Base-by-base conservation (phyloP, 2,329 filamentous ascomycete species). In the Fusarium piperis region DNA sequence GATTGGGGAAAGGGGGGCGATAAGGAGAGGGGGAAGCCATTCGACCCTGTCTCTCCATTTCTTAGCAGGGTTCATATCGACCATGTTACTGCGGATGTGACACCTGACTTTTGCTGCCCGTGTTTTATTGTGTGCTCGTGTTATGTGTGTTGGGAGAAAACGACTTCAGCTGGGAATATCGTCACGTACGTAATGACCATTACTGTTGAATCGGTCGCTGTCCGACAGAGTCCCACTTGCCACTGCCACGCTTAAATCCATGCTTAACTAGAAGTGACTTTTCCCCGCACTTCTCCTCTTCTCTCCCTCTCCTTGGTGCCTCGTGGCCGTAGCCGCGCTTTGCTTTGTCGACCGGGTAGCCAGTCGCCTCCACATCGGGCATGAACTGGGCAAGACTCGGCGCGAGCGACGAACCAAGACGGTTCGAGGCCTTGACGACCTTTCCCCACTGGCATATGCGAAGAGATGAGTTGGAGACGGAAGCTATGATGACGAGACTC, bases 181-280 rank as follows among this genome's bases (percentile, higher is more conserved):
- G 44, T 52, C 53, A 39, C 53, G 39, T 64, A 48, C 53, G 39
- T 64, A 48, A 56, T 52, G 23, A 6, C 18, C 52, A 51, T 51
- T 41, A 51, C 61, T 30, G 23, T 16, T 18, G 23, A 23, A 59
- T 71, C 68, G 69, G 68, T 15, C 69, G 59, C n/a, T 55, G 28
- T 67, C 66, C 65, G 65, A 58, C 33, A 33, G 6, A 35, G 23
- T 36, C 33, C 59, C 35, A 53, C 38, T 32, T 39, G 57, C 23
- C 41, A 59, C 59, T 18, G 35, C 32, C 53, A 62, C 59, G 69
- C 70, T 72, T 72, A 72, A 72, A 64, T 55, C 65, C 70, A 72
- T 70, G 70, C 70, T 72, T 48, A 48, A 48, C 44, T 48, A 26
- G 16, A 48, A 48, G 44, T 48, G 44, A 30, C 26, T 48, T 48